Percentiles rank a stretch among this genome's conserved stretches.
These are phyloP conservation scores for Thermochaetoides dissita DNA, from an alignment of 2,329 filamentous ascomycete genomes.

Conservation along the genomic window DNA sequence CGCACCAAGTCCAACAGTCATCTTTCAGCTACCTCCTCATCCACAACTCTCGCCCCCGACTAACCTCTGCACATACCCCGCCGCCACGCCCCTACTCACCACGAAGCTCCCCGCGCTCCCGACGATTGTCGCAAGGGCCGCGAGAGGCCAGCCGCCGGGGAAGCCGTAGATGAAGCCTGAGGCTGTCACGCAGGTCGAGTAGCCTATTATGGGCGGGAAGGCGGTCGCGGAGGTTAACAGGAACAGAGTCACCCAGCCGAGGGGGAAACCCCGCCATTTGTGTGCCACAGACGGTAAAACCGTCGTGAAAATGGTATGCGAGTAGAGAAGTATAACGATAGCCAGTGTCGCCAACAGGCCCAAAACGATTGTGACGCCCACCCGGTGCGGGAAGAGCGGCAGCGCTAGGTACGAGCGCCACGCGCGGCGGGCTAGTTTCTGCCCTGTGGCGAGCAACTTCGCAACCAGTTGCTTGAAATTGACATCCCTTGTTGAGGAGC, in stretches of 20 bases:
- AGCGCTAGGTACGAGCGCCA: no score
- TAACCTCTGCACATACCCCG: constrained; percentile 62
- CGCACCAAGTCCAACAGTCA: no score
- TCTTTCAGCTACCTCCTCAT: no score
- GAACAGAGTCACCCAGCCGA: constrained; percentile 67
- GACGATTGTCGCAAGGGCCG: constrained; percentile 60
- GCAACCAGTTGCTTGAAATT: no score
- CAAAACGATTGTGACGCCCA: no score
- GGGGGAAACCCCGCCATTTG: constrained; percentile 59
- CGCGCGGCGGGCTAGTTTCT: no score
- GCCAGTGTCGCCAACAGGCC: constrained; percentile 39
- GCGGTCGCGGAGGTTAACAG: constrained; percentile 59
- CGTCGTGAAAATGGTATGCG: constrained; percentile 62
- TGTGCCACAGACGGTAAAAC: constrained; percentile 60
- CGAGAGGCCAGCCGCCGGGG: constrained; percentile 63
- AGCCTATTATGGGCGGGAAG: constrained; percentile 80
- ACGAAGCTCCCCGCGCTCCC: constrained; percentile 72
- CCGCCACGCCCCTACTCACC: constrained; percentile 64
- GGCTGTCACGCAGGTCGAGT: constrained; percentile 54
- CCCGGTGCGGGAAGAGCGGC: no score
- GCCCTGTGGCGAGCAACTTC: no score
- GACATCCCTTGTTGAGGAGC: no score
- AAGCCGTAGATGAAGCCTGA: constrained; percentile 44
- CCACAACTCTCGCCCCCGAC: constrained; percentile 63
- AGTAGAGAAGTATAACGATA: constrained; percentile 63